Base-by-base conservation (phyloP, 2,329 filamentous ascomycete species). In the Ophiostoma angusticollis region DNA sequence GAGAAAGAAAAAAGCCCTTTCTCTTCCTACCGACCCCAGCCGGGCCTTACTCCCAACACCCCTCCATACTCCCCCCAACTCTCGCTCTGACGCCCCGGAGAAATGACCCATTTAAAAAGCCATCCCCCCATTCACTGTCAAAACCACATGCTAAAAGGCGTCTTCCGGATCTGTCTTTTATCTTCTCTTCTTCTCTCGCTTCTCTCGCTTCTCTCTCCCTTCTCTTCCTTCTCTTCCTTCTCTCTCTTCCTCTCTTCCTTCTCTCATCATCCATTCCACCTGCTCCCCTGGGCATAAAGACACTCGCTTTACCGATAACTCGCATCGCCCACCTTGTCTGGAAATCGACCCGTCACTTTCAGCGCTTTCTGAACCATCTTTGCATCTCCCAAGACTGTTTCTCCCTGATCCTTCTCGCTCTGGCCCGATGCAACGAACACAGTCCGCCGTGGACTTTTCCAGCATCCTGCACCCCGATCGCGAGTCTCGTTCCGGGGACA, bases 391-490 rank as follows among this genome's bases (percentile, higher is more conserved):
- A 16, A 11, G n/a, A 2, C 24, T 29, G 18, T 37, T 6, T 23
- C 35, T n/a, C 12, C 35, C 35, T 37, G 35, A 17, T 3, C 27
- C 27, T 25, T 28, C 30, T 28, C 6, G 6, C 27, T 42, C 37
- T 44, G 39, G 42, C 76, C 78, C 79, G 71, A 84, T 84, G 79
- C 78, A 82, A 72, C 74, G 75, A 61, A 70, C 75, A 68, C 69
- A 72, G 54, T 80, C 79, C 50, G 75, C 78, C 58, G 75, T 80
- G 63, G 78, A 80, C 70, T 81, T 84, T 61, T 74, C 74, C 58
- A 81, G 74, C 69, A 74, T 84, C 57, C 72, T 84, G 55, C 84
- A 83, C 55, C 78, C 78, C 34, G 67, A 49, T 44, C 45, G 28
- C 33, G 40, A 13, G 24, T 41, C 19, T 31, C 18, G 39, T n/a